Evolutionary conservation across 23 red algal genomes (phyloP), one percentile per base, ranked within the genome.

Genomic region (Gracilariopsis chorda): DNA sequence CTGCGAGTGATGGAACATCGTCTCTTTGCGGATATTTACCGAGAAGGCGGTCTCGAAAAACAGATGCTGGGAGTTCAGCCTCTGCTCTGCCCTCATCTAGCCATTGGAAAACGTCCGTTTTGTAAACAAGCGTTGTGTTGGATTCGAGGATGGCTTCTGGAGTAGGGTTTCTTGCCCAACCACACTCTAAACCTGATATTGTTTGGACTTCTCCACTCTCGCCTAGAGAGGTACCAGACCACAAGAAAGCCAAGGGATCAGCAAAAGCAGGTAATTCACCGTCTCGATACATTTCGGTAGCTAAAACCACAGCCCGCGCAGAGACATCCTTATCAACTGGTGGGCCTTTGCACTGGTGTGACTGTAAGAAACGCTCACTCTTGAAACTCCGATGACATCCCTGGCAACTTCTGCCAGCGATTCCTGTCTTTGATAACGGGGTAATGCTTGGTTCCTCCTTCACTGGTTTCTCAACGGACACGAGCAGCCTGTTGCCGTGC

Each of bases 321-420:
- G 78, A 83, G 39, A 83, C 78, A 24, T 83, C 78, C 44, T 83
- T 83, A 40, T 83, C 78, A 3, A 83, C 53, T 36, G 78, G 59
- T 57, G 78, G 59, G 23, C 78, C 78, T 61, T 83, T 83, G 78
- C 78, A 83, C 39, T 83, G 53, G 27, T 83, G 78, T 25, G 53
- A 63, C 41, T 83, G 53, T 44, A 63, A 55, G 56, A 83, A 83
- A 16, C 53, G 42, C 43, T 83, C 78, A 46, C 78, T 83, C 45
- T 83, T 83, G 42, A 83, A 83, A 39, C 78, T 83, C 35, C 78
- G 47, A 12, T 63, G 28, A 37, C 78, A 83, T 42, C 62, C 78
- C 28, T 59, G 78, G 33, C 78, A 83, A 47, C 53, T 83, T 83
- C 78, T 59, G 4, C 56, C 78, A 29, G 78, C 53, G 44, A 63